Evolutionary conservation across 208 protist genomes (phyloP), one percentile per base, ranked within the genome.

Genomic region (Crithidia sp.): DNA sequence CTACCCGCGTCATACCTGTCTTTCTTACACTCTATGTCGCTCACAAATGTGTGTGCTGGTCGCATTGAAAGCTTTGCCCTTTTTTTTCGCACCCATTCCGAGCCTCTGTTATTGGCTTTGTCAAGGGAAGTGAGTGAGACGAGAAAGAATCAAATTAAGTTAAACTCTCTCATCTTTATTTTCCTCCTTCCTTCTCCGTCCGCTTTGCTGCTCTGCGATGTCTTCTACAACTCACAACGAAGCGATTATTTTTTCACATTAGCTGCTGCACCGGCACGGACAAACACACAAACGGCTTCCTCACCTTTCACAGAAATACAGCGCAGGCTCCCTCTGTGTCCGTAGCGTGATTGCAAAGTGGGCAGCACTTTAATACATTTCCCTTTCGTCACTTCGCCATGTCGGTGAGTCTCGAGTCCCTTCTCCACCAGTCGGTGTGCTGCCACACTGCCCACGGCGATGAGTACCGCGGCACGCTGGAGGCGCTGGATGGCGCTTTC

Each of bases 391-490:
- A 6, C 43, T 56, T 36, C 39, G n/a, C n/a, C 66, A 90, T 91
- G 80, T 85, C 90, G 3, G 81, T 92, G 3, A 84, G 78, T 55
- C 55, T 93, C 55, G 86, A 87, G 28, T 70, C 82, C 2, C 71
- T 80, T n/a, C 70, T 91, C 17, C 74, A 89, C 19, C 83, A 87
- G 58, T 79, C 75, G 0, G 82, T 79, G 64, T 74, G 71, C 57
- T 95, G 90, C 66, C 69, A 87, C 76, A 87, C 83, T 10, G 82
- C 79, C 2, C 78, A 89, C 65, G 85, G 85, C 16, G 87, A 91
- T 12, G 53, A 71, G 8, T 85, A 91, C 71, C 70, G 47, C 2
- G 90, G 90, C 53, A 64, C 76, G 3, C 76, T 95, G 8, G 74
- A 86, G 36, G 88, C 79, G 6, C 47, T 93, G 0, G 90, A 95